Evolutionary conservation across 2,329 filamentous ascomycete species (phyloP), one percentile per base, ranked within the genome.

Genomic region (Nectriaceae sp.): DNA sequence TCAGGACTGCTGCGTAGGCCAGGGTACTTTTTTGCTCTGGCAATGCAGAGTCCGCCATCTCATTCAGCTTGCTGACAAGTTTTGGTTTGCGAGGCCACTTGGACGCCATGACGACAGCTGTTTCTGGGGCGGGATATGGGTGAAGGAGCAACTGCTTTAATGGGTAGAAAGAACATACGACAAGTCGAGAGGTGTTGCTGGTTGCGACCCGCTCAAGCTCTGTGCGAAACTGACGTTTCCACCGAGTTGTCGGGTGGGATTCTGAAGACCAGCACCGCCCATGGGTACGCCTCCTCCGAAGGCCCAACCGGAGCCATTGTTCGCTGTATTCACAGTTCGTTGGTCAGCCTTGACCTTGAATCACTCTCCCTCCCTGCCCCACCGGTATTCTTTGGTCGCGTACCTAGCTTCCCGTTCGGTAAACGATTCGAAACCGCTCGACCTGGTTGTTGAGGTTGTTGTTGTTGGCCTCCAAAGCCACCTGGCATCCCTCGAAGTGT

Each of bases 361-460:
- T 46, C 15, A n/a, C 33, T 36, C 33, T 36, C 8, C 13, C 33
- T 10, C 33, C 33, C 33, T 6, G 11, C 33, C 43, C 15, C 18
- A 29, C n/a, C n/a, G 13, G 18, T 44, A n/a, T 33, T 29, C 41
- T 39, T 48, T 40, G 19, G 13, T 36, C 39, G 31, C n/a, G 42
- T 66, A 86, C 83, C 79, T 75, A 85, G 70, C 69, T 87, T 87
- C 46, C 82, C 82, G 59, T 83, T 84, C 49, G 82, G 82, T 77
- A 87, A 73, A 63, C 83, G 77, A 66, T 68, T 80, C 45, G 82
- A 76, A 36, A 78, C 77, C 54, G 74, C 72, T 64, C 83, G 76
- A 46, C 73, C 78, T 56, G 56, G 63, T 53, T 71, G 71, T 54
- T 83, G 82, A 49, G 75, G 75, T 18, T 39, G 37, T 67, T 39